These are phyloP conservation scores for Allium fistulosum DNA, from an alignment of 106 monocot species.

Conservation along the genomic window DNA sequence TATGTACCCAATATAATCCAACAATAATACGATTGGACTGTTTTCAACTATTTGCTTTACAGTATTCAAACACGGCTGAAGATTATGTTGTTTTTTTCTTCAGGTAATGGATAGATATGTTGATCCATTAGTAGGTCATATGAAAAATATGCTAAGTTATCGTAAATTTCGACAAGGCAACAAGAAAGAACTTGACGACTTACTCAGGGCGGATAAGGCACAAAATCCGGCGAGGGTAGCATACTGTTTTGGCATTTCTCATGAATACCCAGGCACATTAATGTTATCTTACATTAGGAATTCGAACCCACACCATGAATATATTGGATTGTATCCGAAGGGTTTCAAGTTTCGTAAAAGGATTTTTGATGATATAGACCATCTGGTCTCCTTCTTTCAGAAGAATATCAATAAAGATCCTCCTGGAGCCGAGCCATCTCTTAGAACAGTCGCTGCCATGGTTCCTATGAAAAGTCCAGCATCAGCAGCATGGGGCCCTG, in stretches of 20 bases:
- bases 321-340: conserved; percentile 89
- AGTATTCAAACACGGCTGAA: too few relatives aligned
- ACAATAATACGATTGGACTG: too few relatives aligned
- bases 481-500: conserved; percentile 37
- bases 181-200: conserved; percentile 61
- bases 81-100: neutral
- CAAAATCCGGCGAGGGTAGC: conserved; percentile 83
- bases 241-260: conserved; percentile 85
- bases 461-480: conserved; percentile 79
- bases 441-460: conserved; percentile 64
- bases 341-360: conserved; percentile 81
- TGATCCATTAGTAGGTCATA: conserved; percentile 73
- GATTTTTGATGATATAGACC: conserved; percentile 78
- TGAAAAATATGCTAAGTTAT: conserved; percentile 83
- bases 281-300: conserved; percentile 79
- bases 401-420: conserved; percentile 66
- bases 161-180: conserved; percentile 76
- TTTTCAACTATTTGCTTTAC: too few relatives aligned
- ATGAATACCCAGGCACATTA: conserved; percentile 93
- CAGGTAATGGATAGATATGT: conserved; percentile 99
- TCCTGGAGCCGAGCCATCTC: conserved; percentile 35
- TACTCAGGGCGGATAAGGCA: conserved; percentile 63
- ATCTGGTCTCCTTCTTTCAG: conserved; percentile 79
- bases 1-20: too few relatives aligned
- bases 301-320: conserved; percentile 87